Evolutionary conservation across 2,329 filamentous ascomycete species (phyloP).

Genomic region (Diaporthe australafricana): DNA sequence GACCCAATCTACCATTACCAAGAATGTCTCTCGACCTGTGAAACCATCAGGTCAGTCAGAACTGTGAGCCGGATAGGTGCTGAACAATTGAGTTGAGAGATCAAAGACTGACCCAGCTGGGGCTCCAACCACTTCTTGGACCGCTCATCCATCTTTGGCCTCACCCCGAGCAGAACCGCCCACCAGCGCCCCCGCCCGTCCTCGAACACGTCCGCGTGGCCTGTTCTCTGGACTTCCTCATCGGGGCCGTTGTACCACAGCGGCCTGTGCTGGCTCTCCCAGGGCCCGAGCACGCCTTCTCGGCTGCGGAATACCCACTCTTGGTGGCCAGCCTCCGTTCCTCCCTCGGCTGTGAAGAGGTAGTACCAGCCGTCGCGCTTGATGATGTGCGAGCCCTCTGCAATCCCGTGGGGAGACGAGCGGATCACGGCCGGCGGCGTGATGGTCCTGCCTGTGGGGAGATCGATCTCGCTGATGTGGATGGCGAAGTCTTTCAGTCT

Average conservation of each 20-base stretch:
- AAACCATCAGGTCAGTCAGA: neutral
- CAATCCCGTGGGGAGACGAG: slow-evolving; percentile 52
- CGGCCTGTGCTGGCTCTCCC: slow-evolving; percentile 58
- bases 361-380: slow-evolving; percentile 51
- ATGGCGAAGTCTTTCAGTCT: slow-evolving; percentile 65
- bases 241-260: slow-evolving; percentile 58
- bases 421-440: slow-evolving; percentile 50
- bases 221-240: slow-evolving; percentile 62
- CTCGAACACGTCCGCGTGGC: slow-evolving; percentile 61
- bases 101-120: slow-evolving; percentile 51
- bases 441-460: slow-evolving; percentile 54
- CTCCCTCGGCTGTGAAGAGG: slow-evolving; percentile 54
- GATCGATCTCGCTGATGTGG: slow-evolving; percentile 57
- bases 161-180: slow-evolving; percentile 58
- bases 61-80: too few species aligned
- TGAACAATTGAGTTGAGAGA: neutral
- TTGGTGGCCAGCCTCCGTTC: slow-evolving; percentile 61
- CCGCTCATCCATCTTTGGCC: slow-evolving; percentile 47
- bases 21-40: slow-evolving; percentile 60
- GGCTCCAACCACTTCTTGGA: slow-evolving; percentile 49
- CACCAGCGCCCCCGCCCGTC: slow-evolving; percentile 59
- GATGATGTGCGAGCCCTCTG: slow-evolving; percentile 56
- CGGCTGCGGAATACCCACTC: slow-evolving; percentile 63
- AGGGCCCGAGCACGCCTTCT: slow-evolving; percentile 57
- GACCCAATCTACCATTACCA: slow-evolving; percentile 61